phyloP scores from a whole-genome alignment of 208 protist genomes.

The Acanthamoeba healyi region DNA sequence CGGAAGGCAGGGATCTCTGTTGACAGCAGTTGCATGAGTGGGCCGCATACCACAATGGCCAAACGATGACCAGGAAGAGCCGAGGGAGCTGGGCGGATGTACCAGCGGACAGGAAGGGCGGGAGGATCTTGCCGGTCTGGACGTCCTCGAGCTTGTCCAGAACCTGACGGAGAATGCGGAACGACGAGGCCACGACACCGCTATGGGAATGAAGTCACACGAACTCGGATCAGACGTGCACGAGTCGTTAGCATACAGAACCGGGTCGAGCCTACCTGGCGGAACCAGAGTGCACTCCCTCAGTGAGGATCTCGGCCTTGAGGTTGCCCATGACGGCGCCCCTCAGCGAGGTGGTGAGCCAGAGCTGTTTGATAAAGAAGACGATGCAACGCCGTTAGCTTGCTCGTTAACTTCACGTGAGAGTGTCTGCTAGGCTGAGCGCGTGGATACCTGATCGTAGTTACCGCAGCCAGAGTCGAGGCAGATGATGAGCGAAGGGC shows the following conservation, averaged over 20 bases:
- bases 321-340: constrained; percentile 53
- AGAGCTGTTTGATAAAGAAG: constrained; percentile 85
- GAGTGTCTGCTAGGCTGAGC: neutral
- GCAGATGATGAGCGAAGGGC: constrained; percentile 92
- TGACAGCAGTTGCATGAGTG: no score
- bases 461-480: constrained; percentile 95
- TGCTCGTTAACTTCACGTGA: neutral
- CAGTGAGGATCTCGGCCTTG: constrained; percentile 55
- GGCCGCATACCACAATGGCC: no score
- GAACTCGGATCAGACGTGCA: constrained; percentile 91
- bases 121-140: constrained; percentile 93
- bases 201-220: constrained; percentile 93
- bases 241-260: neutral
- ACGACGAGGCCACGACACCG: constrained; percentile 96
- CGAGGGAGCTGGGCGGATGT: neutral
- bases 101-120: constrained; percentile 90
- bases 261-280: constrained; percentile 25
- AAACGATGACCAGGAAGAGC: constrained; percentile 90
- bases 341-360: constrained; percentile 91
- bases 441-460: constrained; percentile 91
- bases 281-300: constrained; percentile 70
- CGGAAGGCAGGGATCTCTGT: constrained; percentile 92
- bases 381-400: neutral
- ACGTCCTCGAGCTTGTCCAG: constrained; percentile 95
- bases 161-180: constrained; percentile 94